These are phyloP conservation scores for Aspergillus amoenus DNA, from an alignment of 2,329 filamentous ascomycete genomes.

Conservation along the genomic window DNA sequence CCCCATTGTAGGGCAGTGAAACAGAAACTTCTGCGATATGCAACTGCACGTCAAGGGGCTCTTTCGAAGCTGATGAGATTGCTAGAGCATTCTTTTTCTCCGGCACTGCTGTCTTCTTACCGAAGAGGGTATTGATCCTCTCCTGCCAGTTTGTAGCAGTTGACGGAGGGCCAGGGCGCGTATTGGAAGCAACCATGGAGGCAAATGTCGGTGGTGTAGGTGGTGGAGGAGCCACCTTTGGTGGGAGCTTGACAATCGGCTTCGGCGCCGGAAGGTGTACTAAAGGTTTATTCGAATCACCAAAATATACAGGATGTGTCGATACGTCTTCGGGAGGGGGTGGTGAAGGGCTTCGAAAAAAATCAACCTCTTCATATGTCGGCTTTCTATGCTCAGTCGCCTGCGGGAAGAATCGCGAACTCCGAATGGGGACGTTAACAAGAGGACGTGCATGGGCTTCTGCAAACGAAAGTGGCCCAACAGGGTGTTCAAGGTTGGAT, in stretches of 20 bases:
- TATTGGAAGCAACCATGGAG: constrained; percentile 41
- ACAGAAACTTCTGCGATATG: constrained; percentile 63
- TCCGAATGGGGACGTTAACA: constrained; percentile 38
- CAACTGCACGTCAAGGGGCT: constrained; percentile 59
- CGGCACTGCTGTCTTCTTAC: constrained; percentile 54
- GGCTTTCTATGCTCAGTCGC: constrained; percentile 38
- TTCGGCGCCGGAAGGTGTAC: constrained; percentile 61
- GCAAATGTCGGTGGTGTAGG: constrained; percentile 48
- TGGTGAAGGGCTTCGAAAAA: constrained; percentile 46
- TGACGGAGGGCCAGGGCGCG: constrained; percentile 44
- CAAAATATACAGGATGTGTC: constrained; percentile 56
- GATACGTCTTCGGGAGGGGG: constrained; percentile 59
- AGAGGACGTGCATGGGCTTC: constrained; percentile 35
- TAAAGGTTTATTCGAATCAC: constrained; percentile 50
- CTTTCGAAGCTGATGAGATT: constrained; percentile 68
- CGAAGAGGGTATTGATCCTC: constrained; percentile 74
- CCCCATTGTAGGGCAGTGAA: constrained; percentile 58
- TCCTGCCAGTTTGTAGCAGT: constrained; percentile 69
- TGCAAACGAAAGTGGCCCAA: constrained; percentile 35
- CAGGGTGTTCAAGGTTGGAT: constrained; percentile 37
- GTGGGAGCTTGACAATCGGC: constrained; percentile 80
- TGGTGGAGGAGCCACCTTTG: constrained; percentile 48
- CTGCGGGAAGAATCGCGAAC: constrained; percentile 51
- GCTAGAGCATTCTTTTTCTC: constrained; percentile 57
- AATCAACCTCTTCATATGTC: constrained; percentile 30